Conservation (phyloP, 192 early-diverging fungal species). For the Mortierella hygrophila region DNA sequence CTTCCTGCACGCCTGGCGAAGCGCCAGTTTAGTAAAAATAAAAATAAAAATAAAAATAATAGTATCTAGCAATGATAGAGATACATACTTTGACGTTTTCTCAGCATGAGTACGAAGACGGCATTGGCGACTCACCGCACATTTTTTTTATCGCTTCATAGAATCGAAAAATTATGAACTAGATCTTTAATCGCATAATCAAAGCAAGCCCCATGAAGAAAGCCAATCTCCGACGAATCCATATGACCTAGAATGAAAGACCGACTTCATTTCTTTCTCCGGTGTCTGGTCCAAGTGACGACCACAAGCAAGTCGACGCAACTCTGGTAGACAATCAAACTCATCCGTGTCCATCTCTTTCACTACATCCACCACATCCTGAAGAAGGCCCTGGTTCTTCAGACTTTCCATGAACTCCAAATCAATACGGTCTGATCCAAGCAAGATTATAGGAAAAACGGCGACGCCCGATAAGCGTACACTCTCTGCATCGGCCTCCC, state of each 20-base stretch:
- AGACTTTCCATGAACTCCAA: not conserved
- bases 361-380: not conserved
- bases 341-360: not conserved
- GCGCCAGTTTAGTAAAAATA: too few species aligned
- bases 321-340: not conserved
- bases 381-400: not conserved
- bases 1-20: too few species aligned
- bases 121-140: too few species aligned
- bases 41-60: too few species aligned
- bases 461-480: not conserved
- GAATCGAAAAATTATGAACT: too few species aligned
- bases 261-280: not conserved
- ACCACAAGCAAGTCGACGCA: not conserved
- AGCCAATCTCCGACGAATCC: too few species aligned
- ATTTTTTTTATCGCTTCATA: too few species aligned
- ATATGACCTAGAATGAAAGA: not conserved
- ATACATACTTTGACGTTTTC: too few species aligned
- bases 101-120: too few species aligned
- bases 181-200: too few species aligned
- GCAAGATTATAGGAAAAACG: not conserved
- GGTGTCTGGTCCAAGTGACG: not conserved
- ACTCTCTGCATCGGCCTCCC: not conserved
- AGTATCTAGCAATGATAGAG: too few species aligned
- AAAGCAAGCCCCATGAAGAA: too few species aligned
- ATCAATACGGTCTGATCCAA: not conserved